Evolutionary conservation across 805 yeast genomes (phyloP).

Genomic region (Starmera quercuum): DNA sequence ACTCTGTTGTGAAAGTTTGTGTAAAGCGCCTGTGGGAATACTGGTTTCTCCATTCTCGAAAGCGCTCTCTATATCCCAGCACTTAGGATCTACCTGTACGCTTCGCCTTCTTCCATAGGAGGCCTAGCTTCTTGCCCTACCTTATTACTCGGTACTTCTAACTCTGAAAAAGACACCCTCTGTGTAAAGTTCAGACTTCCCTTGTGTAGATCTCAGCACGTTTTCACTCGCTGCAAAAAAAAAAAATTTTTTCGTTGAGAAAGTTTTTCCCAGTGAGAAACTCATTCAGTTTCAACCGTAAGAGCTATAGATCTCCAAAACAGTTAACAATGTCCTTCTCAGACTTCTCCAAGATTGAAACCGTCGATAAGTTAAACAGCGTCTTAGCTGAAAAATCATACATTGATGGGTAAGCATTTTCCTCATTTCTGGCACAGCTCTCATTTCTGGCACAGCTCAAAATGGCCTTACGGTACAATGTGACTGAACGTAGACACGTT

Average conservation of each 20-base stretch:
- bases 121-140: too few relatives aligned
- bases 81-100: too few relatives aligned
- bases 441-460: too few relatives aligned
- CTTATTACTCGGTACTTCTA: too few relatives aligned
- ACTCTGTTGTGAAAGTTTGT: conserved; percentile 70
- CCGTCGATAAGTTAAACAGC: conserved; percentile 68
- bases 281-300: not conserved
- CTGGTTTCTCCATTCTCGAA: conserved; percentile 16
- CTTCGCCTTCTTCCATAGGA: too few relatives aligned
- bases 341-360: conserved; percentile 74
- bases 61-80: too few relatives aligned
- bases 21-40: conserved; percentile 69
- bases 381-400: conserved; percentile 89
- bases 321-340: conserved; percentile 55
- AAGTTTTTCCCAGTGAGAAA: not conserved
- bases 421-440: not conserved
- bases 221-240: too few relatives aligned
- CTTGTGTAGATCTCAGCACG: too few relatives aligned
- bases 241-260: conserved; percentile 1
- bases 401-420: conserved; percentile 82
- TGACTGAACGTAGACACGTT: too few relatives aligned
- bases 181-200: too few relatives aligned
- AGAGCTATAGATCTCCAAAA: not conserved
- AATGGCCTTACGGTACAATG: too few relatives aligned
- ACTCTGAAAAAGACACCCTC: too few relatives aligned